A percentile compares a stretch with the other conserved stretches of the same genome.
phyloP scores from a whole-genome alignment of 1,284 basidiomycete genomes.

The Boletus semigastroideus region DNA sequence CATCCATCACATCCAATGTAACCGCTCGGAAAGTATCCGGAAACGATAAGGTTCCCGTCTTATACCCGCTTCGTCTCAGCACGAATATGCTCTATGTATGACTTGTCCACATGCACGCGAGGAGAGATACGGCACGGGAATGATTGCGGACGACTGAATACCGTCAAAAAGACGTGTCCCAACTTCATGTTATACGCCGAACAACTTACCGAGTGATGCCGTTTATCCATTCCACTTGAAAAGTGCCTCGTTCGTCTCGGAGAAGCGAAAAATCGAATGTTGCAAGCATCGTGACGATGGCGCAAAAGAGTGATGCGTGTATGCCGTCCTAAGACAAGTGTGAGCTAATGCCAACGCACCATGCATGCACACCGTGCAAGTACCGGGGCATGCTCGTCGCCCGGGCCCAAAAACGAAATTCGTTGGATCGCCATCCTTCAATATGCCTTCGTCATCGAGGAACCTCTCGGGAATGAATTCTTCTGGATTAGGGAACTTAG shows the following conservation, averaged over 20 bases:
- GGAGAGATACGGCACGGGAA: not conserved
- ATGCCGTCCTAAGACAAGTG: not conserved
- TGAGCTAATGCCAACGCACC: not conserved
- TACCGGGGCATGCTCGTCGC: slow-evolving; percentile 17
- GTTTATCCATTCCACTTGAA: not conserved
- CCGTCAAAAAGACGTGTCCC: not conserved
- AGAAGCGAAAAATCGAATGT: not conserved
- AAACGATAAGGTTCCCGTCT: too few relatives aligned
- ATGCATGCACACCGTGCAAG: not conserved
- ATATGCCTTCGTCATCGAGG: slow-evolving; percentile 9
- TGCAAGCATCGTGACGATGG: slow-evolving; percentile 1
- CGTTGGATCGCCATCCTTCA: slow-evolving; percentile 14
- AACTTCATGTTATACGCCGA: not conserved
- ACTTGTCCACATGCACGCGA: not conserved
- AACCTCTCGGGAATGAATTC: slow-evolving; percentile 17
- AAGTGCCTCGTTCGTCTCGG: not conserved
- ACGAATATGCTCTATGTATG: not conserved
- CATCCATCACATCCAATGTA: too few relatives aligned
- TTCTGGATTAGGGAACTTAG: slow-evolving; percentile 18
- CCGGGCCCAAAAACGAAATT: slow-evolving; percentile 25
- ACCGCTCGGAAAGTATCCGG: too few relatives aligned
- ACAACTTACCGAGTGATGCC: not conserved
- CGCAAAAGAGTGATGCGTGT: not conserved
- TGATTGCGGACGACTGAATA: not conserved
- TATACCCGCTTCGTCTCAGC: not conserved